Conservation (phyloP, 495 filamentous ascomycete genomes). For the Penicillium egyptiacum region DNA sequence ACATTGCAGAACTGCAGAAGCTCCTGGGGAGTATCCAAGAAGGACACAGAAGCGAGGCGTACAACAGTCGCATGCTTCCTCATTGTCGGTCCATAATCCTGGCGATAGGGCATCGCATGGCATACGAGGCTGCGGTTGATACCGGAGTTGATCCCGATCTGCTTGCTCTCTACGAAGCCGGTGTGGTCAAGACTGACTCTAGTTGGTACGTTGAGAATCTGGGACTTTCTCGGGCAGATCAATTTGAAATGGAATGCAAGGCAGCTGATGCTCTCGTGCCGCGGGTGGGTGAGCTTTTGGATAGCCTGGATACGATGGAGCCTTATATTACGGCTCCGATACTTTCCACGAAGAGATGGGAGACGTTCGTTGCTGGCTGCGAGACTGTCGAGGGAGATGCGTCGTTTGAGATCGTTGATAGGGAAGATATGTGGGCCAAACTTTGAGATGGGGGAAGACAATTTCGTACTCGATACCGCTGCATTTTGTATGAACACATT, state of each 20-base stretch:
- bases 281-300: background rate
- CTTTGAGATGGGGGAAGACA: too few species aligned
- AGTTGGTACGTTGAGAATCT: too few species aligned
- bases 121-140: slow-evolving; percentile 33
- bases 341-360: background rate
- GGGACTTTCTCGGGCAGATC: background rate
- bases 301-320: background rate
- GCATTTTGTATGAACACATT: too few species aligned
- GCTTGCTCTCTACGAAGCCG: slow-evolving; percentile 31
- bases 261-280: too few species aligned
- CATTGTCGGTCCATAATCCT: slow-evolving; percentile 29
- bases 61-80: slow-evolving; percentile 27
- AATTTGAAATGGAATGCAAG: too few species aligned
- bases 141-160: slow-evolving; percentile 22
- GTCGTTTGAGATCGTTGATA: background rate
- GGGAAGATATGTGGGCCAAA: background rate
- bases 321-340: background rate
- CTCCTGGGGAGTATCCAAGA: slow-evolving; percentile 14
- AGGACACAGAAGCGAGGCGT: slow-evolving; percentile 27
- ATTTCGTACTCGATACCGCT: too few species aligned
- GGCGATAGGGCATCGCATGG: slow-evolving; percentile 39
- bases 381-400: background rate
- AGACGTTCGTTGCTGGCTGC: background rate
- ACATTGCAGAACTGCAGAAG: slow-evolving; percentile 23
- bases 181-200: slow-evolving; percentile 15